phyloP scores from a whole-genome alignment of 805 yeast species.

The Ogataea paradorogensis region DNA sequence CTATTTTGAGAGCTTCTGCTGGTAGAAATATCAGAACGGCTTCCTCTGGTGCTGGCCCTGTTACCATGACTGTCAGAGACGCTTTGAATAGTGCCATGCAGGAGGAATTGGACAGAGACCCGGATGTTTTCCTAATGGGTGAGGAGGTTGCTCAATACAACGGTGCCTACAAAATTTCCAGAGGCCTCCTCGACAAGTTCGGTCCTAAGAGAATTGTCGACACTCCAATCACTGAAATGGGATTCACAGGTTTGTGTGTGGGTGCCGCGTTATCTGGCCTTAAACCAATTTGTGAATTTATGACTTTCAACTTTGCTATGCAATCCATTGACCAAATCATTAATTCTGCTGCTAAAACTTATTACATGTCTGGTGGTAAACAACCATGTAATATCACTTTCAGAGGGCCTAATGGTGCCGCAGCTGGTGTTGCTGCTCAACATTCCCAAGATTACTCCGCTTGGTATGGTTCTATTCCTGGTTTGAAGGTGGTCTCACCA shows the following conservation, averaged over 20 bases:
- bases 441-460: constrained; percentile 97
- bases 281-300: constrained; percentile 96
- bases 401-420: constrained; percentile 99
- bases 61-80: constrained; percentile 87
- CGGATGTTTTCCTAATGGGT: constrained; percentile 92
- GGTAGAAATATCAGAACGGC: constrained; percentile 37
- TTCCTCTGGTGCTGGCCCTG: constrained; percentile 49
- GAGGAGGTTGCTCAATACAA: constrained; percentile 99
- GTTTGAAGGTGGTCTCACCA: constrained; percentile 94
- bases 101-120: constrained; percentile 96
- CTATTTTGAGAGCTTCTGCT: constrained; percentile 25
- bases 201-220: constrained; percentile 92
- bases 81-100: constrained; percentile 94
- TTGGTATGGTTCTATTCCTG: constrained; percentile 98
- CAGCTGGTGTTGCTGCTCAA: constrained; percentile 99
- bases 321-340: constrained; percentile 98
- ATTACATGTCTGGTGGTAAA: constrained; percentile 98
- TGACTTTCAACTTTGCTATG: constrained; percentile 99
- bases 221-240: constrained; percentile 99
- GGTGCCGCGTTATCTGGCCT: constrained; percentile 97
- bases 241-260: constrained; percentile 91
- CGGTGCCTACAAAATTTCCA: constrained; percentile 97
- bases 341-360: constrained; percentile 98
- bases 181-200: constrained; percentile 91
- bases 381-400: constrained; percentile 96